These are phyloP conservation scores for Beauveria scarabaeidicola DNA, from an alignment of 2,329 filamentous ascomycete species.

Conservation along the genomic window DNA sequence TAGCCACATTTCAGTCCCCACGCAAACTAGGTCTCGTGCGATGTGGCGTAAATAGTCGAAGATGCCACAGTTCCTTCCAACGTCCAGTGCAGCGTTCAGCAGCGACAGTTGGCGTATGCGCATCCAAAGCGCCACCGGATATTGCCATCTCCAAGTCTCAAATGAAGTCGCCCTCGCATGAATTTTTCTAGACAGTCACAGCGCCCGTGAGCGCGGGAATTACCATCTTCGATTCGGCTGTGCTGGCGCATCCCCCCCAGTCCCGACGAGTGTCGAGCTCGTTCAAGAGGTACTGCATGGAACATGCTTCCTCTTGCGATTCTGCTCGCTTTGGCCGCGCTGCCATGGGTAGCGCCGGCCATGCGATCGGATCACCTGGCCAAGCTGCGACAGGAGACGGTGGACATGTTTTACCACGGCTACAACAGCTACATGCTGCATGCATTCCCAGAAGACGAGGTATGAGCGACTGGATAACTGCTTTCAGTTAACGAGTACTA, in stretches of 20 bases:
- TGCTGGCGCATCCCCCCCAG: neutral
- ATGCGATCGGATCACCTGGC: conserved; percentile 50
- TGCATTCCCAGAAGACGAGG: conserved; percentile 93
- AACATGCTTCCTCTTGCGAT: conserved; percentile 20
- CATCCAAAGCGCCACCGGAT: neutral
- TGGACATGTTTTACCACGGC: conserved; percentile 91
- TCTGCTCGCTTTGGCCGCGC: conserved; percentile 21
- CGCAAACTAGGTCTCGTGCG: conserved; percentile 2
- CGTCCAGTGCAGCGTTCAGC: neutral
- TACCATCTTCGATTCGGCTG: neutral
- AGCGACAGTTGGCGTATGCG: neutral
- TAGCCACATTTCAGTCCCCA: neutral
- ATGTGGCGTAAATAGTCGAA: conserved; percentile 7
- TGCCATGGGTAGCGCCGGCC: conserved; percentile 36
- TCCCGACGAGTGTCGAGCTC: neutral
- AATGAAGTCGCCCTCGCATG: neutral
- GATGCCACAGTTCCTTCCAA: neutral
- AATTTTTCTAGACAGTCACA: neutral
- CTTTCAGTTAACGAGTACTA: neutral
- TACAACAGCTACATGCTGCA: conserved; percentile 90
- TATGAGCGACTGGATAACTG: conserved; percentile 20
- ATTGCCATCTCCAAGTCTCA: neutral
- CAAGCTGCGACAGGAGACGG: conserved; percentile 50
- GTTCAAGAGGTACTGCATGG: neutral
- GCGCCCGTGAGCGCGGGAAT: conserved; percentile 9